phyloP scores from a whole-genome alignment of 805 yeast genomes.

The Yarrowia deformans region DNA sequence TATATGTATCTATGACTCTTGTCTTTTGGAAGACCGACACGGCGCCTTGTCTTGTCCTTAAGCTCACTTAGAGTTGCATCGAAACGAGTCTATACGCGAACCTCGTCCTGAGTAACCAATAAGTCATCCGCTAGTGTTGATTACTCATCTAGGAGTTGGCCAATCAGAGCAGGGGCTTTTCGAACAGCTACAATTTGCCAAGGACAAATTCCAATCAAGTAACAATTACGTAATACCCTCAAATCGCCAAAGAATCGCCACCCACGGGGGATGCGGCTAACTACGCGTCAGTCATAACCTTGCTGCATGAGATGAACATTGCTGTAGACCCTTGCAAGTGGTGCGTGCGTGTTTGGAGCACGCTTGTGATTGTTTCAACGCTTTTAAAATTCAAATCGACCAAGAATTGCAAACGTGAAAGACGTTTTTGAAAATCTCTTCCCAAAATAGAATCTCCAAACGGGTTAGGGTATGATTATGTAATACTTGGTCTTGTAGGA shows the following conservation, averaged over 20 bases:
- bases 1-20: slow-evolving; percentile 26
- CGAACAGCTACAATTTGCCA: too few species aligned
- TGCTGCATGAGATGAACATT: neutral
- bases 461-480: slow-evolving; percentile 10
- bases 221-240: too few species aligned
- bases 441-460: neutral
- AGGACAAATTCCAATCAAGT: too few species aligned
- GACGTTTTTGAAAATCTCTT: too few species aligned
- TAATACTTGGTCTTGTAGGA: neutral
- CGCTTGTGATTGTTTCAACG: neutral
- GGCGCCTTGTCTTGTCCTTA: neutral
- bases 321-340: too few species aligned
- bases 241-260: neutral
- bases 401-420: neutral
- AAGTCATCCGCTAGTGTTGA: too few species aligned
- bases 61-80: slow-evolving; percentile 1
- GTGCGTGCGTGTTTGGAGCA: neutral
- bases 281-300: slow-evolving; percentile 24
- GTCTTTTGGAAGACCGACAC: neutral
- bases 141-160: too few species aligned
- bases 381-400: neutral
- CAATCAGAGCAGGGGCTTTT: neutral
- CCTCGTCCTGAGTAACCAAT: too few species aligned
- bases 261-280: slow-evolving; percentile 15
- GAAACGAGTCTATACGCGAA: neutral